A percentile compares a stretch with the other conserved stretches of the same genome.
Conservation (phyloP, 441 rosid genomes). For the Isatis lusitanica region DNA sequence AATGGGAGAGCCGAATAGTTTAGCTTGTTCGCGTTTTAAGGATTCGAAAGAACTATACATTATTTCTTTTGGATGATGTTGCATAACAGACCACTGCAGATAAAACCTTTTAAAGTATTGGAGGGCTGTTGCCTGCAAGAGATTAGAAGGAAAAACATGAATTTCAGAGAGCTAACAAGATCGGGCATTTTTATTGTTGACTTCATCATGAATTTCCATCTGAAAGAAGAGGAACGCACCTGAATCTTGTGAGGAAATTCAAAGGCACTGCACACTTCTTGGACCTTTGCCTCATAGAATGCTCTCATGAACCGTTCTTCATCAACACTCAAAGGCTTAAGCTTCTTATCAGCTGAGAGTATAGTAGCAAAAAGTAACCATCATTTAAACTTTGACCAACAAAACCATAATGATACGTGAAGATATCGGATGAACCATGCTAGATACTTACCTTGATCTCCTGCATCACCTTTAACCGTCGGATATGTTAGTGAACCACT, state of each 20-base stretch:
- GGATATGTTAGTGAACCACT: conserved; percentile 82
- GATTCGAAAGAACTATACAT: conserved; percentile 54
- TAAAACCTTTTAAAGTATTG: conserved; percentile 94
- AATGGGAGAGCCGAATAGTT: not conserved
- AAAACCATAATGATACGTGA: not conserved
- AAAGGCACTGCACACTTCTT: conserved; percentile 95
- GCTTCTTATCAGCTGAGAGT: conserved; percentile 58
- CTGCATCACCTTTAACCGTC: conserved; percentile 47
- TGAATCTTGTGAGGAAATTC: conserved; percentile 95
- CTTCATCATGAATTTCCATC: conserved; percentile 1
- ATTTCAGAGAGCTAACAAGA: conserved; percentile 10
- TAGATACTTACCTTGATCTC: conserved; percentile 46
- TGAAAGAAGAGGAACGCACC: conserved; percentile 45
- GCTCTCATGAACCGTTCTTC: conserved; percentile 90
- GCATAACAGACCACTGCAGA: conserved; percentile 98
- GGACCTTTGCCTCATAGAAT: conserved; percentile 81
- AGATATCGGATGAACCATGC: not conserved
- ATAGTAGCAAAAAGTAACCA: conserved; percentile 46
- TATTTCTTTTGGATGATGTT: conserved; percentile 89
- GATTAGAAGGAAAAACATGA: conserved; percentile 9
- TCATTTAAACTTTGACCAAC: not conserved
- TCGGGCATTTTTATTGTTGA: not conserved
- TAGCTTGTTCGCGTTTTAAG: conserved; percentile 6
- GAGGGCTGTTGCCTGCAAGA: conserved; percentile 89
- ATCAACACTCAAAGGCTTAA: conserved; percentile 75